phyloP scores from a whole-genome alignment of 192 early-diverging fungal species.

The Phlyctochytrium planicorne region DNA sequence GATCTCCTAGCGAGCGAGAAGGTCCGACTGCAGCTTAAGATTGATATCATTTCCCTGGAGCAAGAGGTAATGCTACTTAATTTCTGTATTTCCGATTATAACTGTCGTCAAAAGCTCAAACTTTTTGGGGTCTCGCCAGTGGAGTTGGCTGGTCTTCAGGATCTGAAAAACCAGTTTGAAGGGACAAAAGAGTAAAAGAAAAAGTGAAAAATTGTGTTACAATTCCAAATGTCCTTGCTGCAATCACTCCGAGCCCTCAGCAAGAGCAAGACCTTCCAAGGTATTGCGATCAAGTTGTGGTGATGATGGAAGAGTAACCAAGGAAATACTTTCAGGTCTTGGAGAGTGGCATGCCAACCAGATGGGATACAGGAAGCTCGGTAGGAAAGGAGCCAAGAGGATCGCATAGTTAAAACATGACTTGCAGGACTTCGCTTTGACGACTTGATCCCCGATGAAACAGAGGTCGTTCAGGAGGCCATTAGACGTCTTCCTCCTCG shows the following conservation, averaged over 20 bases:
- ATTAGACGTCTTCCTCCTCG: constrained; percentile 71
- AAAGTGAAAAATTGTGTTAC: constrained; percentile 4
- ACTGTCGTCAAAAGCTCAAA: too few relatives aligned
- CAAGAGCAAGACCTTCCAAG: constrained; percentile 17
- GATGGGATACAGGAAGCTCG: constrained; percentile 44
- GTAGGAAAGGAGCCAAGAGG: constrained; percentile 12
- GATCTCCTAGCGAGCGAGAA: constrained; percentile 7
- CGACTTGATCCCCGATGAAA: constrained; percentile 88
- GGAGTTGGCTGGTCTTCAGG: too few relatives aligned
- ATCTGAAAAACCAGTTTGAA: too few relatives aligned
- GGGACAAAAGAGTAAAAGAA: too few relatives aligned
- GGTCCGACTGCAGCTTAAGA: background rate
- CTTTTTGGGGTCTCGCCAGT: too few relatives aligned
- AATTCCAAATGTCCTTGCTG: constrained; percentile 15
- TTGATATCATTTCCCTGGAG: background rate
- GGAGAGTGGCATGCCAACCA: constrained; percentile 23
- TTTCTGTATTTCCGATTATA: background rate
- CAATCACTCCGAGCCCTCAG: constrained; percentile 13
- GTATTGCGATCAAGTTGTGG: too few relatives aligned
- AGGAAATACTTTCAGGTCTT: constrained; percentile 8
- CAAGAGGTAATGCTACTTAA: background rate
- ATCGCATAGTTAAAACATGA: background rate
- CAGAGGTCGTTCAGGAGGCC: constrained; percentile 76
- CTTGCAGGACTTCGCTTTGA: constrained; percentile 79
- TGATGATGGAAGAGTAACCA: too few relatives aligned